Base-by-base conservation (phyloP, 345 rosid species). In the Isatis tinctoria region DNA sequence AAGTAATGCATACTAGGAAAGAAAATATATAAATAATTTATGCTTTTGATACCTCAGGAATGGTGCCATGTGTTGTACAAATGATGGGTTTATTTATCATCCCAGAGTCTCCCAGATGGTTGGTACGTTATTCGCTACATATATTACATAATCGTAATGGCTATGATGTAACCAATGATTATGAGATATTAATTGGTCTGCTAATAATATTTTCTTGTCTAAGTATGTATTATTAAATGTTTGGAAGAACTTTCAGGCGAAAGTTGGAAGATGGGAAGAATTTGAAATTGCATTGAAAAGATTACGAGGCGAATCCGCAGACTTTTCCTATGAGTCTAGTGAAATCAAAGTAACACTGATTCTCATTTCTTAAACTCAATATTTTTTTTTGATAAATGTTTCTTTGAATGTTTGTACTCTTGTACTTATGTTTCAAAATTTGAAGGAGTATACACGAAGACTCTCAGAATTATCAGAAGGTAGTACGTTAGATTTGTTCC, bases 291-390 rank as follows among this genome's bases (percentile, higher is more conserved):
- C 81, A 59, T 78, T 87, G 54, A 84, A 80, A 67, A 40, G 59
- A 53, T 83, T 87, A 43, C 66, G 95, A 39, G 95, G 91, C 11
- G 60, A 69, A 12, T 64, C 48, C 30, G 78, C 85, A 69, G 80
- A 89, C 73, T 72, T 85, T 75, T 85, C 87, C 10, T 72, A 67
- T 36, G 95, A 89, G 57, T 80, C 88, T 24, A 61, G 69, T 53
- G 90, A 85, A 68, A 89, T 89, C 67, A 83, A 78, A 82, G 95
- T 89, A 28, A 14, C 43, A 6, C 47, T 69, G 5, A 27, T 17
- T 33, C 28, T 6, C 18, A 14, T 30, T 32, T 69, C 41, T 30
- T 58, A 10, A 8, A 33, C 11, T 60, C 10, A 20, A 0, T n/a
- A n/a, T n/a, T 3, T 56, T 48, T 39, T 36, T 6, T 18, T 30